These are phyloP conservation scores for Terana coerulea DNA, from an alignment of 768 basidiomycete species.

Conservation along the genomic window DNA sequence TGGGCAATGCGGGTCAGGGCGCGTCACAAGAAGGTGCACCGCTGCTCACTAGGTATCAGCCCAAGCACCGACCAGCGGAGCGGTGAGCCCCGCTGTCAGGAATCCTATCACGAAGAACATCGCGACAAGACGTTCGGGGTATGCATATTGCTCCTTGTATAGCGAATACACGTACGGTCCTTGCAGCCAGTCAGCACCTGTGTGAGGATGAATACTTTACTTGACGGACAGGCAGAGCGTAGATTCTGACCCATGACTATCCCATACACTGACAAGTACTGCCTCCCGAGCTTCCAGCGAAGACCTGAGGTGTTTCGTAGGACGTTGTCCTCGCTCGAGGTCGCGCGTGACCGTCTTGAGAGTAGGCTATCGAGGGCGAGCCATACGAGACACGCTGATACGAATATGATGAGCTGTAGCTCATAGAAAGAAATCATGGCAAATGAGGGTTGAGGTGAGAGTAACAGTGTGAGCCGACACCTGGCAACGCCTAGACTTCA, in stretches of 20 bases:
- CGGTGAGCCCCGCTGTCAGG: constrained; percentile 61
- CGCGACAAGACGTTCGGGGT: constrained; percentile 62
- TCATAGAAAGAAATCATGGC: constrained; percentile 16
- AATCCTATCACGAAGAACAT: constrained; percentile 78
- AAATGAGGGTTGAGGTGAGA: background rate
- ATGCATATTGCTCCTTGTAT: constrained; percentile 63
- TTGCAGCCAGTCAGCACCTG: constrained; percentile 77
- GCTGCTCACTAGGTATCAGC: constrained; percentile 65
- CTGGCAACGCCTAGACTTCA: too few species aligned
- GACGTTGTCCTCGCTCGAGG: background rate
- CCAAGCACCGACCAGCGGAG: constrained; percentile 73
- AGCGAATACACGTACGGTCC: constrained; percentile 78
- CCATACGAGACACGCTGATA: constrained; percentile 10
- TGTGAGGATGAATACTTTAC: background rate
- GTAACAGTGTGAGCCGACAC: too few species aligned
- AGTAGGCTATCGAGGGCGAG: constrained; percentile 10
- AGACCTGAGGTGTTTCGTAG: constrained; percentile 15
- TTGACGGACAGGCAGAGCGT: background rate
- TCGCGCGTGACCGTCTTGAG: constrained; percentile 1
- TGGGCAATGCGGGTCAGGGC: constrained; percentile 20
- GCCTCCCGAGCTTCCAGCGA: constrained; percentile 29
- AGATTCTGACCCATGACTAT: constrained; percentile 63
- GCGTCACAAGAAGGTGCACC: background rate
- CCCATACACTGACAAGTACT: constrained; percentile 65
- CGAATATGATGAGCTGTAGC: constrained; percentile 12